Evolutionary conservation across 495 filamentous ascomycete species (phyloP).

Genomic region (Aspergillus bertholletiae): DNA sequence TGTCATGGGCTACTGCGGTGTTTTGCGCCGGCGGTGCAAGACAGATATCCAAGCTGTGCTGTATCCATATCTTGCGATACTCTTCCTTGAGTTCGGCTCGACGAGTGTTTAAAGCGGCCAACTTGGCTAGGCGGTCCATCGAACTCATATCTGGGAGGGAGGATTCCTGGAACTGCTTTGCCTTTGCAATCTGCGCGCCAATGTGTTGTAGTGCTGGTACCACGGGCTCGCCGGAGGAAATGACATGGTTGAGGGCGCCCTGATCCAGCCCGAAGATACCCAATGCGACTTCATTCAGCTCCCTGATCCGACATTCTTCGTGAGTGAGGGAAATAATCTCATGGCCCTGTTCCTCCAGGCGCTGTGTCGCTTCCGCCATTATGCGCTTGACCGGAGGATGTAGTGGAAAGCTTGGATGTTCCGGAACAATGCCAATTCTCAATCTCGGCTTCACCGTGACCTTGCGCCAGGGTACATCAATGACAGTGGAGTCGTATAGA

Average conservation of each 20-base stretch:
- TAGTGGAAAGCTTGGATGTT: constrained; percentile 25
- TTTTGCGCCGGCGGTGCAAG: constrained; percentile 37
- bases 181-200: constrained; percentile 2
- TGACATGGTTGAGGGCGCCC: constrained; percentile 9
- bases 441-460: constrained; percentile 23
- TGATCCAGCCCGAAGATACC: constrained; percentile 17
- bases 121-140: constrained; percentile 14
- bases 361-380: constrained; percentile 39
- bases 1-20: constrained; percentile 45
- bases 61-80: constrained; percentile 31
- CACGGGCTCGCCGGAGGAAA: constrained; percentile 15
- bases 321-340: constrained; percentile 20
- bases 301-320: constrained; percentile 12
- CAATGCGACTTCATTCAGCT: constrained; percentile 16
- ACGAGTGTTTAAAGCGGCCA: constrained; percentile 15
- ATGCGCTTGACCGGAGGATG: constrained; percentile 47
- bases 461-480: constrained; percentile 40
- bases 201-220: constrained; percentile 15
- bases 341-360: constrained; percentile 48
- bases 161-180: background rate
- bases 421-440: constrained; percentile 23
- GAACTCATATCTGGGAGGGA: constrained; percentile 11
- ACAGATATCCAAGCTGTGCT: constrained; percentile 36
- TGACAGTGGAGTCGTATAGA: constrained; percentile 29
- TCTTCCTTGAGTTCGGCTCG: constrained; percentile 15